A percentile compares a stretch with the other conserved stretches of the same genome.
phyloP scores from a whole-genome alignment of 2,329 filamentous ascomycete genomes.

The Apiospora hydei region DNA sequence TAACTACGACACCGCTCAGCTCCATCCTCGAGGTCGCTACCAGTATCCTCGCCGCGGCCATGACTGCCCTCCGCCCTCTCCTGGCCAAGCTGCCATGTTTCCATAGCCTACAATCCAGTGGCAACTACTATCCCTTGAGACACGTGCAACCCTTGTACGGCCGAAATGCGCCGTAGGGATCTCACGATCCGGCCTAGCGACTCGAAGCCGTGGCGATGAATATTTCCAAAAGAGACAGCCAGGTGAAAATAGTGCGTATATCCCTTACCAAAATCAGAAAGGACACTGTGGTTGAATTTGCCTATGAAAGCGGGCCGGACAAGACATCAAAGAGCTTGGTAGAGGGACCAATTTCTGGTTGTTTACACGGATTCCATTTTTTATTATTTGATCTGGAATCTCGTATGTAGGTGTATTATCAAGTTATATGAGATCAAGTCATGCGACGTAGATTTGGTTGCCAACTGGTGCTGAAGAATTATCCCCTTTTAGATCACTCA shows the following conservation, averaged over 20 bases:
- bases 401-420: too few relatives aligned
- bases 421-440: too few relatives aligned
- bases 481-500: too few relatives aligned
- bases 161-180: not conserved
- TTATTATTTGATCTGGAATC: too few relatives aligned
- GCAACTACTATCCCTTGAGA: not conserved
- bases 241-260: not conserved
- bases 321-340: too few relatives aligned
- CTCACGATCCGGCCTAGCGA: not conserved
- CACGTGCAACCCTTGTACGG: not conserved
- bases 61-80: not conserved
- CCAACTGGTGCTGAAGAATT: too few relatives aligned
- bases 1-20: not conserved
- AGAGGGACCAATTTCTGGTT: too few relatives aligned
- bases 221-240: not conserved
- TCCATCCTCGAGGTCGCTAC: slow-evolving; percentile 4
- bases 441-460: too few relatives aligned
- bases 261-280: not conserved
- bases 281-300: not conserved
- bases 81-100: slow-evolving; percentile 9
- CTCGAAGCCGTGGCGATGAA: not conserved
- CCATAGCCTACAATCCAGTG: not conserved
- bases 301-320: not conserved
- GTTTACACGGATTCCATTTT: too few relatives aligned
- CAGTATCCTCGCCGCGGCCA: slow-evolving; percentile 2